These are phyloP conservation scores for Calvatia gigantea DNA, from an alignment of 768 basidiomycete species.

Conservation along the genomic window DNA sequence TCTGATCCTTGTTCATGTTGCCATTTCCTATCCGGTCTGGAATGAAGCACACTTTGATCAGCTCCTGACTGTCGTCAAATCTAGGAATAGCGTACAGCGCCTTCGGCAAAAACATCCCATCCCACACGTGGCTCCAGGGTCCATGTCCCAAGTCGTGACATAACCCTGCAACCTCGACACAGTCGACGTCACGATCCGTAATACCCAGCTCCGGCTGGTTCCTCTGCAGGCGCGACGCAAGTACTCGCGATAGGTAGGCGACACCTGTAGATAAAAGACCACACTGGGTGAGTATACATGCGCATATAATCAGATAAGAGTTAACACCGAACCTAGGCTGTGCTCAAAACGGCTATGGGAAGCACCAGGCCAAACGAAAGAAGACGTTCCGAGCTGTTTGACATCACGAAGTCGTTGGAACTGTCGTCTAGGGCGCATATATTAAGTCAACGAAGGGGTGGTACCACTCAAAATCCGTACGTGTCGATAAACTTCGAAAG, in stretches of 20 bases:
- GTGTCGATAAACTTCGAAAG: slow-evolving; percentile 60
- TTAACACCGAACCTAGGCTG: slow-evolving; percentile 54
- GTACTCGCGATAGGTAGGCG: slow-evolving; percentile 64
- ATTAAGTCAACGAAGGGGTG: not conserved
- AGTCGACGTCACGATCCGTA: slow-evolving; percentile 67
- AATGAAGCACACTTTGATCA: not conserved
- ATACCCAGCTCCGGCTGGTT: slow-evolving; percentile 63
- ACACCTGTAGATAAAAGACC: slow-evolving; percentile 49
- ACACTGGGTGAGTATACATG: not conserved
- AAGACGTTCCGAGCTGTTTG: slow-evolving; percentile 78
- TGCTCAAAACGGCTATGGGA: slow-evolving; percentile 85
- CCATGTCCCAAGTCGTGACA: slow-evolving; percentile 88
- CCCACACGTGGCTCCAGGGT: slow-evolving; percentile 87
- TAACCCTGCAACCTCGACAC: slow-evolving; percentile 76
- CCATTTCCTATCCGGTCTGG: slow-evolving; percentile 55
- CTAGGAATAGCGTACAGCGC: slow-evolving; percentile 45
- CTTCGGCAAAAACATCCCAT: slow-evolving; percentile 63
- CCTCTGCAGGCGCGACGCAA: slow-evolving; percentile 53
- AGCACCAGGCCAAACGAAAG: slow-evolving; percentile 74
- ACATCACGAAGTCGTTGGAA: slow-evolving; percentile 77
- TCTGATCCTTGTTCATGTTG: slow-evolving; percentile 77
- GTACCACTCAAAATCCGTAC: slow-evolving; percentile 34
- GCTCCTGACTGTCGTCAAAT: not conserved
- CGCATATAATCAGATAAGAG: not conserved
- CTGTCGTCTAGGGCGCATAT: slow-evolving; percentile 44